Evolutionary conservation across 306 rosid species (phyloP).

Genomic region (Malus domestica): ASM211411v1 NC_041803.1:41857501-41858000

Average conservation of each 20-base stretch:
- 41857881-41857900: slow-evolving; percentile 19
- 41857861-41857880: slow-evolving; percentile 48
- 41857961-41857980: not conserved
- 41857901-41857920: slow-evolving; percentile 21
- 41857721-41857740: not conserved
- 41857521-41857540: not conserved
- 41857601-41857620: not conserved
- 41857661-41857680: not conserved
- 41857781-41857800: not conserved
- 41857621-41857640: not conserved
- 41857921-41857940: slow-evolving; percentile 19
- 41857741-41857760: not conserved
- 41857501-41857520: not conserved
- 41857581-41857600: not conserved
- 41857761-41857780: not conserved
- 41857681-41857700: not conserved
- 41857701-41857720: not conserved
- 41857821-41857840: not conserved
- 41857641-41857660: too few relatives aligned
- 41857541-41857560: not conserved
- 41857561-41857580: not conserved
- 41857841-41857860: slow-evolving; percentile 47
- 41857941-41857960: slow-evolving; percentile 31
- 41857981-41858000: not conserved
- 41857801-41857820: not conserved